Base-by-base conservation (phyloP, 106 monocot species). In the Dendrobium catenatum region DNA sequence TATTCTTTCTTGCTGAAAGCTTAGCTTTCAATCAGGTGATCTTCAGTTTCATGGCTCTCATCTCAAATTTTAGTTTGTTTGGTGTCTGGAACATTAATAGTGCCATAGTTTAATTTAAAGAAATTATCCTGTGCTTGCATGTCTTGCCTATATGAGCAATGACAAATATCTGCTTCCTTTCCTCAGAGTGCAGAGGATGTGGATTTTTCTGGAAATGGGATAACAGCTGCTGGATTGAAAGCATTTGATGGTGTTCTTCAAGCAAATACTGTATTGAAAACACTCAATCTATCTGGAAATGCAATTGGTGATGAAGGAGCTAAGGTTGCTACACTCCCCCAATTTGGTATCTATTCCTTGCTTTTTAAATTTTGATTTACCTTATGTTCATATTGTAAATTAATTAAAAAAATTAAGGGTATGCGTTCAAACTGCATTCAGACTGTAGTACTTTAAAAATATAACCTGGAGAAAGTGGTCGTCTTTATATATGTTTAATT, bases 241-340 rank as follows among this genome's bases (percentile, higher is more conserved):
- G 99, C 99, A 43, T 93, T 99, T 83, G 99, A 99, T 90, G 99
- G 99, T 43, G 77, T 93, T 88, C 95, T 99, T 89, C 93, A 95
- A 81, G 73, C 61, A 86, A 99, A 95, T 79, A 86, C 84, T 84
- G 74, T 89, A 13, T 79, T 99, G 46, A 95, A 90, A 86, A 86
- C 91, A 75, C 87, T 99, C 42, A 93, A 99, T 79, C 91, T 99
- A 48, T 99, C 99, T 89, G 99, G 95, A 80, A 99, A 99, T 84
- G 81, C 90, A 73, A 88, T 99, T 79, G 91, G 93, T 51, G 95
- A 99, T 88, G 99, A 99, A 86, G 99, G 99, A 85, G 89, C 89
- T 83, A 93, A 95, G 93, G 99, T 99, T 15, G 79, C 24, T 78
- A 77, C 49, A 72, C 74, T 66, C 64, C 72, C 48, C 66, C 46